Conservation (phyloP, 495 filamentous ascomycete species). For the Achaetomiella virescens region DNA sequence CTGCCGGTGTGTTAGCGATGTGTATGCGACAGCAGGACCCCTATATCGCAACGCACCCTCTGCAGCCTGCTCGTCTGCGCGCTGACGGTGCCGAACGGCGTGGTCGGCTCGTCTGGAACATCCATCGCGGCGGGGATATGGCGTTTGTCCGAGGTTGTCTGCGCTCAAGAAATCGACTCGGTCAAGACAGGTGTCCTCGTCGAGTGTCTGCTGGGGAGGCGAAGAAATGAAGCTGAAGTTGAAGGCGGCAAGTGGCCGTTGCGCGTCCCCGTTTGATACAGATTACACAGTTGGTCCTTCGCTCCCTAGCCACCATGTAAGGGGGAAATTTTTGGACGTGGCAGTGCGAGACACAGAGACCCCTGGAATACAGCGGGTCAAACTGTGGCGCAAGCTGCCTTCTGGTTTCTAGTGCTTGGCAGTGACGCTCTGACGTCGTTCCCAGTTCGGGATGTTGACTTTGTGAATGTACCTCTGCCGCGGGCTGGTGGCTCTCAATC, state of each 20-base stretch:
- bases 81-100: constrained; percentile 29
- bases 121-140: constrained; percentile 19
- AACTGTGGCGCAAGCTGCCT: constrained; percentile 7
- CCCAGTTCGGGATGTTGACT: background rate
- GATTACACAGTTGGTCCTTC: background rate
- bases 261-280: constrained; percentile 1
- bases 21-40: background rate
- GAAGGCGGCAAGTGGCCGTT: background rate
- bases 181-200: background rate
- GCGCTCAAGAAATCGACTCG: background rate
- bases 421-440: background rate
- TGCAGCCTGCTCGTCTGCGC: constrained; percentile 34
- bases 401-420: background rate
- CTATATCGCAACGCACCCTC: constrained; percentile 29
- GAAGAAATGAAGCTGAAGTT: background rate
- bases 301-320: background rate
- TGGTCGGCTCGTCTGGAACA: constrained; percentile 21
- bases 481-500: too few species aligned
- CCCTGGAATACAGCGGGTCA: background rate
- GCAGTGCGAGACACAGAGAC: background rate
- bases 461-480: too few species aligned
- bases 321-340: constrained; percentile 14
- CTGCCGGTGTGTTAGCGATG: constrained; percentile 39
- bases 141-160: background rate
- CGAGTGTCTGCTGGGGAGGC: background rate